Conservation (phyloP, 441 rosid species). For the Pelargonium myrrhifolium region DNA sequence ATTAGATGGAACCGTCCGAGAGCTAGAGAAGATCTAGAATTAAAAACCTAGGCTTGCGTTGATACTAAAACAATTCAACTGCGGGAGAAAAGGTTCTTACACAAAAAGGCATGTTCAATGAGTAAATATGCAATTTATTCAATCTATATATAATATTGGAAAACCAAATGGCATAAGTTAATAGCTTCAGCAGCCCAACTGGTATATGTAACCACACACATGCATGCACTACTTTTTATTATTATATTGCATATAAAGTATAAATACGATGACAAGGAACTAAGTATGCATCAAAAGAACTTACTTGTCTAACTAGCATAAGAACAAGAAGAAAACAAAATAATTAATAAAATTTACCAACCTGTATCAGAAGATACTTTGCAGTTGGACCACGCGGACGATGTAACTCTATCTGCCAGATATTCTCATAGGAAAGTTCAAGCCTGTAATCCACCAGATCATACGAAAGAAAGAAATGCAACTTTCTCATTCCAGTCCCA, state of each 20-base stretch:
- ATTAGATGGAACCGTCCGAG: not conserved
- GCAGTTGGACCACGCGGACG: not conserved
- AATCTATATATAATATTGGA: not conserved
- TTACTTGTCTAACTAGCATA: not conserved
- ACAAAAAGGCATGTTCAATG: too few species aligned
- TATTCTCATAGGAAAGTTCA: not conserved
- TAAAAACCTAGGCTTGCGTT: not conserved
- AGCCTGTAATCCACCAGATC: not conserved
- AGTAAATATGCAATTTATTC: not conserved
- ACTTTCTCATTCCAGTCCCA: conserved; percentile 2
- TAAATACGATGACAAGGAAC: not conserved
- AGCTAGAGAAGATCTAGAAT: not conserved
- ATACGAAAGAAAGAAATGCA: not conserved
- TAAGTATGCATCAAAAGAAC: not conserved
- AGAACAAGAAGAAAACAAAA: not conserved
- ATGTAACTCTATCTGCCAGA: not conserved
- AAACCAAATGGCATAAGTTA: not conserved
- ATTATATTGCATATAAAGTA: not conserved
- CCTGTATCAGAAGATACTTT: conserved; percentile 1
- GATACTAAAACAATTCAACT: too few species aligned
- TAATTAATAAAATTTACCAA: not conserved
- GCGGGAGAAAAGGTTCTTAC: not conserved
- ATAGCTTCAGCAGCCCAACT: not conserved
- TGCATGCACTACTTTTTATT: not conserved
- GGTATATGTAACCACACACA: not conserved